A percentile compares a stretch with the other conserved stretches of the same genome.
Evolutionary conservation across 345 rosid genomes (phyloP).

Genomic region (Adansonia digitata): DNA sequence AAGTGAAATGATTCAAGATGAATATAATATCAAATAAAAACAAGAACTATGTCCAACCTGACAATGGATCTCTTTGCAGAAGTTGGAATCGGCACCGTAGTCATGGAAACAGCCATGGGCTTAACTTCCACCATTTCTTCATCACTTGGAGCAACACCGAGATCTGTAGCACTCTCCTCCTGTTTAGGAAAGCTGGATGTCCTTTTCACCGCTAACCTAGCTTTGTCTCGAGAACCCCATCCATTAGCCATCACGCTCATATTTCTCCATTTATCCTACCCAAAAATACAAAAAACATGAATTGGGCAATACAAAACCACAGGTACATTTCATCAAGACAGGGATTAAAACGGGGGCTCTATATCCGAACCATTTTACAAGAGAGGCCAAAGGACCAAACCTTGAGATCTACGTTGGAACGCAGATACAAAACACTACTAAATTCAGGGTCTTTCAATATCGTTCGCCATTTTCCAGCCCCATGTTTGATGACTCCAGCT

Average conservation of each 20-base stretch:
- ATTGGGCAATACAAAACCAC: conserved; percentile 4
- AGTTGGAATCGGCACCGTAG: conserved; percentile 37
- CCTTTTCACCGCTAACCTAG: conserved; percentile 68
- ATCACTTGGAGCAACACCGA: conserved; percentile 44
- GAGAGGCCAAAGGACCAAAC: conserved; percentile 25
- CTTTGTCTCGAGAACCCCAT: conserved; percentile 81
- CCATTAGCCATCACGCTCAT: conserved; percentile 97
- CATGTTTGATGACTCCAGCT: conserved; percentile 93
- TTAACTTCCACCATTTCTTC: conserved; percentile 65
- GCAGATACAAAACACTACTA: conserved; percentile 72
- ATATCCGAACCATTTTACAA: not conserved
- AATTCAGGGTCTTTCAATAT: conserved; percentile 95
- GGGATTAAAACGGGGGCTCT: not conserved
- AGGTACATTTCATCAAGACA: not conserved
- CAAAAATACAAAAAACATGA: conserved; percentile 15
- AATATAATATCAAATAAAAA: not conserved
- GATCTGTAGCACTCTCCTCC: conserved; percentile 50
- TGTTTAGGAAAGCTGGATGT: conserved; percentile 40
- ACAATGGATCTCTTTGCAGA: conserved; percentile 62
- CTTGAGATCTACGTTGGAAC: conserved; percentile 98
- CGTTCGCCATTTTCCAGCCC: conserved; percentile 91
- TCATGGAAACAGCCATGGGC: conserved; percentile 34
- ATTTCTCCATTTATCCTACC: conserved; percentile 98
- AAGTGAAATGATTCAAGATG: not conserved
- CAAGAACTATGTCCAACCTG: conserved; percentile 43